phyloP scores from a whole-genome alignment of 495 filamentous ascomycete genomes.

The Xylaria palmicola region DNA sequence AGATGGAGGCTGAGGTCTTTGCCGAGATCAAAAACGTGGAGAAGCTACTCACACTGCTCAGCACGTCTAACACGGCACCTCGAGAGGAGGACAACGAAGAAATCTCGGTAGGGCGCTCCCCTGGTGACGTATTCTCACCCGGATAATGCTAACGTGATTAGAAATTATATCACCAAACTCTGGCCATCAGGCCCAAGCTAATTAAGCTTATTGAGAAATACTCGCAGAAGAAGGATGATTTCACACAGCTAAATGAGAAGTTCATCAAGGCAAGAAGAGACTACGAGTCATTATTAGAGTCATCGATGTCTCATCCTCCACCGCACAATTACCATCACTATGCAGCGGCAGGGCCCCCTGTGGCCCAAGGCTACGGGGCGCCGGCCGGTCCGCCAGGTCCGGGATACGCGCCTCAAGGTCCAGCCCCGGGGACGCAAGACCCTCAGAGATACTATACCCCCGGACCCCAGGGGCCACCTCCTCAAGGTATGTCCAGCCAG shows the following conservation, averaged over 20 bases:
- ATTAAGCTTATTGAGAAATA: slow-evolving; percentile 99
- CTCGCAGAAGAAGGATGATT: slow-evolving; percentile 99
- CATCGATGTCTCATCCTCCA: slow-evolving; percentile 88
- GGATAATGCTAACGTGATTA: slow-evolving; percentile 29
- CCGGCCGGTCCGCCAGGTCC: slow-evolving; percentile 38
- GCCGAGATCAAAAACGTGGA: slow-evolving; percentile 98
- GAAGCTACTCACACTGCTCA: slow-evolving; percentile 89
- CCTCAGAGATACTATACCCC: slow-evolving; percentile 72
- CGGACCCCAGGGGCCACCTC: slow-evolving; percentile 35
- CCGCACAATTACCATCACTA: slow-evolving; percentile 66
- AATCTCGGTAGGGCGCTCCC: slow-evolving; percentile 63
- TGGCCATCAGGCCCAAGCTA: slow-evolving; percentile 92
- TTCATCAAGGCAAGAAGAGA: slow-evolving; percentile 98
- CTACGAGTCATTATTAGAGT: slow-evolving; percentile 92
- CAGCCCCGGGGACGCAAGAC: slow-evolving; percentile 56
- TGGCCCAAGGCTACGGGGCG: slow-evolving; percentile 62
- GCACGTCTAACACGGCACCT: slow-evolving; percentile 87
- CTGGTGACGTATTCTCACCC: not conserved
- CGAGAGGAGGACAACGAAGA: slow-evolving; percentile 88
- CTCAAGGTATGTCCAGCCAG: slow-evolving; percentile 32
- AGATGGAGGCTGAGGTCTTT: slow-evolving; percentile 98
- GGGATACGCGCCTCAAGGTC: slow-evolving; percentile 45
- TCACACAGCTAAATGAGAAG: slow-evolving; percentile 96
- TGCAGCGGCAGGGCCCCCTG: slow-evolving; percentile 55
- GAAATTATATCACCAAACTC: slow-evolving; percentile 88